phyloP scores from a whole-genome alignment of 2,329 filamentous ascomycete species.

The Fusarium falciforme region DNA sequence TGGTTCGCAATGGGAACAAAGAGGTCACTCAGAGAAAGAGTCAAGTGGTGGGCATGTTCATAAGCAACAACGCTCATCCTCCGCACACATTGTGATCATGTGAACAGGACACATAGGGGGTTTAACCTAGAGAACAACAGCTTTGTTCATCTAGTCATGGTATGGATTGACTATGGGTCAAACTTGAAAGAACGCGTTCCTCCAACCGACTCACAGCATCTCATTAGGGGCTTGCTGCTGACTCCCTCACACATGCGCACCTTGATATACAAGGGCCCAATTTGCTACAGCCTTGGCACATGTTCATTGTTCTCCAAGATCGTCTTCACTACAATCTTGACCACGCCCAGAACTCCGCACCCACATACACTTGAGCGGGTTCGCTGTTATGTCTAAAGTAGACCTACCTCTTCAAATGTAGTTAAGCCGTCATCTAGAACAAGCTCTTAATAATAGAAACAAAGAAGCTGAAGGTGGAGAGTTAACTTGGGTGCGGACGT shows the following conservation, averaged over 20 bases:
- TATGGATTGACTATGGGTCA: neutral
- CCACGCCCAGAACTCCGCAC: neutral
- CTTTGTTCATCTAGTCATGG: neutral
- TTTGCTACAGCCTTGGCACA: neutral
- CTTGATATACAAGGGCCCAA: accelerated
- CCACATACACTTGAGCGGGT: neutral
- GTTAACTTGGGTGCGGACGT: too few species aligned
- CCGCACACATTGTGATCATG: neutral
- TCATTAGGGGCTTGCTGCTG: neutral
- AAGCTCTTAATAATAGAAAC: too few species aligned
- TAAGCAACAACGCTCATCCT: neutral
- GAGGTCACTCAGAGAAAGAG: neutral
- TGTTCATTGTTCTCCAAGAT: neutral
- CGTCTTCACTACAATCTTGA: neutral
- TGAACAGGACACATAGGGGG: too few species aligned
- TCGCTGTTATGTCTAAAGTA: neutral
- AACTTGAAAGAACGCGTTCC: neutral
- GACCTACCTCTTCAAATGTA: too few species aligned
- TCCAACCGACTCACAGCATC: neutral
- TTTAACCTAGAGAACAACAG: neutral
- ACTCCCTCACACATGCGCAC: neutral
- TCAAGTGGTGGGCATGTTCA: neutral
- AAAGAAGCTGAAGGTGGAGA: too few species aligned
- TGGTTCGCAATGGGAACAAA: neutral
- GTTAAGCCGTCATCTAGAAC: too few species aligned